A percentile compares a stretch with the other conserved stretches of the same genome.
phyloP scores from a whole-genome alignment of 257 asterid species.

The Perilla frutescens region DNA sequence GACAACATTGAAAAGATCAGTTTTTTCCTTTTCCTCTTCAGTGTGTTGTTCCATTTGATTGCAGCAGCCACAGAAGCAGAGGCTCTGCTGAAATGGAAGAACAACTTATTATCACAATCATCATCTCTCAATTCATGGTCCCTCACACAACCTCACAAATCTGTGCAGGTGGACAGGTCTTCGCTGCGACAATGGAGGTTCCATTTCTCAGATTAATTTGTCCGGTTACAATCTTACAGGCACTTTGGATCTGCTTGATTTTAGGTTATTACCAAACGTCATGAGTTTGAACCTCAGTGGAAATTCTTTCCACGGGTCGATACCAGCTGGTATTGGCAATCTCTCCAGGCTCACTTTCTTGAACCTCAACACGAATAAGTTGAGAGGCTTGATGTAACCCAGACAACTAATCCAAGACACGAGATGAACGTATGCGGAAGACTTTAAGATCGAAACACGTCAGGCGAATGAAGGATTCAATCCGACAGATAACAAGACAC shows the following conservation, averaged over 20 bases:
- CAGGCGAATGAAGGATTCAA: too few species aligned
- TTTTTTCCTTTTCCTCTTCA: slow-evolving; percentile 35
- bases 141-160: slow-evolving; percentile 38
- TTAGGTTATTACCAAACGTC: slow-evolving; percentile 53
- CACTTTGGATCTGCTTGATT: slow-evolving; percentile 48
- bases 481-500: too few species aligned
- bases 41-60: slow-evolving; percentile 38
- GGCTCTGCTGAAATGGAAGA: slow-evolving; percentile 67
- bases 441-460: too few species aligned
- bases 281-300: slow-evolving; percentile 42
- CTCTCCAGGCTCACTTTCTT: slow-evolving; percentile 52
- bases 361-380: slow-evolving; percentile 53
- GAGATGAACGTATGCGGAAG: too few species aligned
- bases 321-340: slow-evolving; percentile 65
- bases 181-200: slow-evolving; percentile 48
- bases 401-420: too few species aligned
- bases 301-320: slow-evolving; percentile 57
- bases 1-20: slow-evolving; percentile 30
- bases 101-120: slow-evolving; percentile 26
- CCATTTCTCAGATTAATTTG: slow-evolving; percentile 53
- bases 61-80: slow-evolving; percentile 57
- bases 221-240: slow-evolving; percentile 47
- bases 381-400: too few species aligned
- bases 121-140: slow-evolving; percentile 68
- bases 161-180: slow-evolving; percentile 71